Percentiles rank a stretch among this genome's conserved stretches.
These are phyloP conservation scores for Amaranthus cruentus DNA, from an alignment of 148 eudicot species.

Conservation along the genomic window DNA sequence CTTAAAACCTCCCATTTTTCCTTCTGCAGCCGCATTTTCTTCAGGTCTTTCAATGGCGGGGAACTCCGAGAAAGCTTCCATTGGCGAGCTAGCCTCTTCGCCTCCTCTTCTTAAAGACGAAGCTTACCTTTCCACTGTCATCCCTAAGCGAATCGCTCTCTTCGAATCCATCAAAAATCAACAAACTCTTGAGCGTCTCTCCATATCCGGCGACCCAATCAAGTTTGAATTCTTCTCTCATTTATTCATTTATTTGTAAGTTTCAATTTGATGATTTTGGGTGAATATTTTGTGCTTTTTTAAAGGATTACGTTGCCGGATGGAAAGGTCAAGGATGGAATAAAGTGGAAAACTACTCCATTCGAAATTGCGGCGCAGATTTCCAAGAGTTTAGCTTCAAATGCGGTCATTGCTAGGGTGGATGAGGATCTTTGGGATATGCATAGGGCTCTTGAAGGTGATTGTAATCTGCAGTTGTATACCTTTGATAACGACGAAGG, in stretches of 20 bases:
- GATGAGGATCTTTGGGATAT: slow-evolving; percentile 83
- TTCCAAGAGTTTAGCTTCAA: slow-evolving; percentile 80
- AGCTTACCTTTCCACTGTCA: slow-evolving; percentile 49
- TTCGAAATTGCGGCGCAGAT: slow-evolving; percentile 66
- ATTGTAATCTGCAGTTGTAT: slow-evolving; percentile 64
- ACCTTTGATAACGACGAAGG: slow-evolving; percentile 84
- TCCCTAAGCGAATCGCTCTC: slow-evolving; percentile 49
- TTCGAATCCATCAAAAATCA: slow-evolving; percentile 44
- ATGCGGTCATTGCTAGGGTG: slow-evolving; percentile 72
- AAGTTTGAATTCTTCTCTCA: slow-evolving; percentile 20
- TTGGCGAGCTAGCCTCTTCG: slow-evolving; percentile 10
- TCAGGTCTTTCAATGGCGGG: slow-evolving; percentile 23
- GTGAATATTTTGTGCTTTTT: slow-evolving; percentile 1
- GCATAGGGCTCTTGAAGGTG: slow-evolving; percentile 79
- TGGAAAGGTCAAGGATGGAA: slow-evolving; percentile 85
- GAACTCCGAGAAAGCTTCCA: slow-evolving; percentile 19
- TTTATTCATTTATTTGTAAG: not conserved
- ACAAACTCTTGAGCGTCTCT: slow-evolving; percentile 30
- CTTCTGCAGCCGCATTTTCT: slow-evolving; percentile 17
- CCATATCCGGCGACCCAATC: slow-evolving; percentile 51
- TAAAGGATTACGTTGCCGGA: slow-evolving; percentile 77
- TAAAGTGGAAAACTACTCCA: slow-evolving; percentile 69
- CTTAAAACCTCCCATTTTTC: not conserved
- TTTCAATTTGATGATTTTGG: not conserved
- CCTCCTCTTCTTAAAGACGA: slow-evolving; percentile 44